Conservation (phyloP, 169 alveolate species). For the Cryptosporidium meleagridis region DNA sequence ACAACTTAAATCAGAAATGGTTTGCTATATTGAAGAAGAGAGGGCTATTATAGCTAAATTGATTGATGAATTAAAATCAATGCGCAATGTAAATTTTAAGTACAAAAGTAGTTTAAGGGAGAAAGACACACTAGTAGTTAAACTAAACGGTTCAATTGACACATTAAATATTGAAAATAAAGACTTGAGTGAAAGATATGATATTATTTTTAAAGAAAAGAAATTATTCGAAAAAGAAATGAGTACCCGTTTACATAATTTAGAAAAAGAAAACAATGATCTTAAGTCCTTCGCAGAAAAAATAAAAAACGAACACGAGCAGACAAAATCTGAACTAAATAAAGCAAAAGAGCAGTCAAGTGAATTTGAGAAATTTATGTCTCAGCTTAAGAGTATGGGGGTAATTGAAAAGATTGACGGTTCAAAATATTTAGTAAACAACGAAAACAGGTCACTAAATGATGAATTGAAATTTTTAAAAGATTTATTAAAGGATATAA, state of each 20-base stretch:
- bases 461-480: conserved; percentile 37
- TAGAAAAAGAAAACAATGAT: conserved; percentile 17
- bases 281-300: background rate
- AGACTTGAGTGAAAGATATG: conserved; percentile 5
- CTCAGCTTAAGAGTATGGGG: conserved; percentile 44
- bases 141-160: conserved; percentile 16
- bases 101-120: background rate
- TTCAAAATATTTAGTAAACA: conserved; percentile 12
- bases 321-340: conserved; percentile 23
- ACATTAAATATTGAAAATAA: conserved; percentile 18
- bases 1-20: conserved; percentile 3
- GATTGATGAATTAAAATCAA: background rate
- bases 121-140: background rate
- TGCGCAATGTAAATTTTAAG: background rate
- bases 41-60: background rate
- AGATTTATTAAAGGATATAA: conserved; percentile 59
- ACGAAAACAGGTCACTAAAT: conserved; percentile 18
- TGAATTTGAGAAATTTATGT: conserved; percentile 19
- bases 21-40: conserved; percentile 8
- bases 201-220: background rate
- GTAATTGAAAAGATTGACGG: conserved; percentile 29
- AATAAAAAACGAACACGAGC: background rate
- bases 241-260: background rate
- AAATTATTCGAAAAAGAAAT: background rate
- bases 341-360: conserved; percentile 10